These are phyloP conservation scores for Juncus inflexus DNA, from an alignment of 176 grass and related monocot genomes.

Conservation along the genomic window DNA sequence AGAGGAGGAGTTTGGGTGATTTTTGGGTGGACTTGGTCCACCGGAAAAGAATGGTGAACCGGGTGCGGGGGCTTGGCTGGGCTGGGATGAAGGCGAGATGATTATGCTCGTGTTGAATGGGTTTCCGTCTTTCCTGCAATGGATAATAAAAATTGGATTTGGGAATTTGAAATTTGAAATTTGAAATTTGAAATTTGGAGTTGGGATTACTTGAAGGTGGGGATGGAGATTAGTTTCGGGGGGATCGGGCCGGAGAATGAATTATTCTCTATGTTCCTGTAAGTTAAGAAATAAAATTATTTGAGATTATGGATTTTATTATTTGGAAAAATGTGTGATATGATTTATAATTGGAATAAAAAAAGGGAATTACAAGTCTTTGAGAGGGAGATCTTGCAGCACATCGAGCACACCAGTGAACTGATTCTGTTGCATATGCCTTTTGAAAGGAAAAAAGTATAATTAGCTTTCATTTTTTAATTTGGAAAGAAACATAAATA, in stretches of 20 bases:
- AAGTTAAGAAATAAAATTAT: constrained; percentile 29
- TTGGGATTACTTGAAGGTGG: constrained; percentile 76
- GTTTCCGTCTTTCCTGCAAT: constrained; percentile 86
- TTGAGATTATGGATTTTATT: constrained; percentile 11
- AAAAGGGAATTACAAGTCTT: constrained; percentile 60
- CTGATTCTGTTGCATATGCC: constrained; percentile 90
- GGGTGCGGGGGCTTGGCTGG: constrained; percentile 29
- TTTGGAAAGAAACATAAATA: too few species aligned
- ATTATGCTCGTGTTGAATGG: constrained; percentile 80
- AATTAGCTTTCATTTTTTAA: too few species aligned
- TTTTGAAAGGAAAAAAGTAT: constrained; percentile 23
- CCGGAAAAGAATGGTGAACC: constrained; percentile 44
- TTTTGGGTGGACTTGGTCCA: constrained; percentile 39
- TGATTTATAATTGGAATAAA: constrained; percentile 21
- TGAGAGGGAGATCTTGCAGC: constrained; percentile 80
- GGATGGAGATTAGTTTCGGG: constrained; percentile 60
- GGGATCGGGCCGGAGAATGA: constrained; percentile 94
- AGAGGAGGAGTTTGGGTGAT: constrained; percentile 26
- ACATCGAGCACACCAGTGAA: constrained; percentile 73
- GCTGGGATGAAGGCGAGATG: constrained; percentile 63
- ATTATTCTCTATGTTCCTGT: constrained; percentile 94
- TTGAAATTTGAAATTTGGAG: constrained; percentile 7
- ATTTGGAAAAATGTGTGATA: constrained; percentile 20
- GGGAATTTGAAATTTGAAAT: constrained; percentile 9
- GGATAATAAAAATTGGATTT: constrained; percentile 28